Conservation (phyloP, 1,284 basidiomycete genomes). For the Athelia sp. region DNA sequence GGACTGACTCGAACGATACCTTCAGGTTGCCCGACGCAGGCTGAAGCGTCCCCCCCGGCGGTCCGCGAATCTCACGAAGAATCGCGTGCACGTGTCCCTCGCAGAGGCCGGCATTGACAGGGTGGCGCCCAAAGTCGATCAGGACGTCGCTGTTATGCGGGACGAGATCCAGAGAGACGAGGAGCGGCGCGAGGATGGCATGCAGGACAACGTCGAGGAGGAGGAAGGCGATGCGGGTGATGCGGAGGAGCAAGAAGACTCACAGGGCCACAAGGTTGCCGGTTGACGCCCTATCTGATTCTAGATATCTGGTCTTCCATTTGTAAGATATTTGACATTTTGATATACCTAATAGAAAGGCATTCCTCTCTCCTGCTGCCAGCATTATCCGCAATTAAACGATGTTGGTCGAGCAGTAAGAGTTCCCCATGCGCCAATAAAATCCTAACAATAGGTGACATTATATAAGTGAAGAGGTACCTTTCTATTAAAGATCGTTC, state of each 20-base stretch:
- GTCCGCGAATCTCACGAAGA: constrained; percentile 58
- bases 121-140: constrained; percentile 68
- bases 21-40: constrained; percentile 68
- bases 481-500: no score
- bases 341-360: no score
- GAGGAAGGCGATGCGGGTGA: constrained; percentile 15
- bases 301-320: no score
- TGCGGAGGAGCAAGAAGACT: constrained; percentile 32
- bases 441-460: no score
- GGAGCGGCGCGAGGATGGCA: constrained; percentile 35
- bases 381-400: no score
- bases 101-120: constrained; percentile 84
- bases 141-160: constrained; percentile 66
- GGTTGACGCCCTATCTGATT: no score
- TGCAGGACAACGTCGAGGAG: constrained; percentile 19
- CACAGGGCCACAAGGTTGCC: constrained; percentile 12
- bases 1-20: not conserved
- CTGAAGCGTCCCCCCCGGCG: constrained; percentile 70
- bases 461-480: no score
- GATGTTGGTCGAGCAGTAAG: no score
- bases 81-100: constrained; percentile 74
- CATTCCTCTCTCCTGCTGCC: no score
- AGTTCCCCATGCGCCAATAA: no score
- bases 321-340: no score
- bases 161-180: constrained; percentile 66